Evolutionary conservation across 2,329 filamentous ascomycete species (phyloP).

Genomic region (Eutypa lata): DNA sequence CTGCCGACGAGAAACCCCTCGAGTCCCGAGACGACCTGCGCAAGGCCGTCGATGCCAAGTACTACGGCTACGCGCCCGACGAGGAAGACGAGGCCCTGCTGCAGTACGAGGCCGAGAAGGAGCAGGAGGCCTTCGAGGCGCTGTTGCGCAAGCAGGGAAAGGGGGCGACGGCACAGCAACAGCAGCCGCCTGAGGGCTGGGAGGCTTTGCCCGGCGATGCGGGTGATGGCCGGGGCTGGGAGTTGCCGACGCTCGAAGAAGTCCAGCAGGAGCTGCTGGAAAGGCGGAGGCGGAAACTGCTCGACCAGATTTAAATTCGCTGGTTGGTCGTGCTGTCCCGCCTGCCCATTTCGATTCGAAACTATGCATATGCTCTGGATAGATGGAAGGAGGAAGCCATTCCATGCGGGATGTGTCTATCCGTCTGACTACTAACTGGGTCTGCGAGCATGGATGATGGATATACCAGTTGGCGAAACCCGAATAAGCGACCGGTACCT

Average conservation of each 20-base stretch:
- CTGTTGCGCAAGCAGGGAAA: slow-evolving; percentile 57
- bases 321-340: too few species aligned
- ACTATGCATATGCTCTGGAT: too few species aligned
- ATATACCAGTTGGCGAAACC: too few species aligned
- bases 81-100: slow-evolving; percentile 84
- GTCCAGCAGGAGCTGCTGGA: slow-evolving; percentile 94
- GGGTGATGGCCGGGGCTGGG: slow-evolving; percentile 80
- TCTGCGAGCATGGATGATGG: too few species aligned
- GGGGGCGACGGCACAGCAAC: slow-evolving; percentile 51
- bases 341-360: too few species aligned
- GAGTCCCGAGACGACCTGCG: slow-evolving; percentile 68
- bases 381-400: too few species aligned
- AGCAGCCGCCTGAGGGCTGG: slow-evolving; percentile 69
- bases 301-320: slow-evolving; percentile 73
- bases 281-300: slow-evolving; percentile 73
- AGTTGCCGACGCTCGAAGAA: slow-evolving; percentile 80
- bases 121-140: slow-evolving; percentile 73
- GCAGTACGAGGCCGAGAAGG: slow-evolving; percentile 77
- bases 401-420: too few species aligned
- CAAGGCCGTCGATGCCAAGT: slow-evolving; percentile 83
- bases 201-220: slow-evolving; percentile 81
- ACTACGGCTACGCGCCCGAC: slow-evolving; percentile 91
- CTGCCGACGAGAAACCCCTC: slow-evolving; percentile 58
- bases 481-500: too few species aligned
- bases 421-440: too few species aligned